Evolutionary conservation across 495 filamentous ascomycete species (phyloP).

Genomic region (Daldinia decipiens): DNA sequence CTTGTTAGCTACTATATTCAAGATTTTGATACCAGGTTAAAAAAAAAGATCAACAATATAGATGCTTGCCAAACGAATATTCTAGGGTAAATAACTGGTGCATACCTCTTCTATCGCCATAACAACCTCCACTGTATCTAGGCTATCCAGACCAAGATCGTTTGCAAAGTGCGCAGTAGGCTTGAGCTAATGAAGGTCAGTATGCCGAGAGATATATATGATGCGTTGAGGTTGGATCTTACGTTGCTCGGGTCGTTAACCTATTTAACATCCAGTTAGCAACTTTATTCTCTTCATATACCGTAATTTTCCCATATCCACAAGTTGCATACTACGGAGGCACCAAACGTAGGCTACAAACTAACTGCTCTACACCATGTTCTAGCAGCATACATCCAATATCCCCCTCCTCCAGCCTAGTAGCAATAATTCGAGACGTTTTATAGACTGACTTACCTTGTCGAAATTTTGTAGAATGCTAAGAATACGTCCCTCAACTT

Average conservation of each 20-base stretch:
- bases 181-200: conserved; percentile 70
- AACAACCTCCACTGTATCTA: conserved; percentile 98
- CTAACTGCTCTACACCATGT: neutral
- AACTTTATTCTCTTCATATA: conserved; percentile 19
- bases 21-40: neutral
- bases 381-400: neutral
- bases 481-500: conserved; percentile 93
- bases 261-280: conserved; percentile 55
- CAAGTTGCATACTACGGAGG: neutral
- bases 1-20: conserved; percentile 42
- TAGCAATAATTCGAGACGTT: conserved; percentile 10
- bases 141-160: conserved; percentile 93
- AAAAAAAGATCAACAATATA: neutral
- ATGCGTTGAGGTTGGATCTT: conserved; percentile 45
- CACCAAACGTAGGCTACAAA: neutral
- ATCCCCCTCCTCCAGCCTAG: neutral
- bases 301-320: conserved; percentile 1
- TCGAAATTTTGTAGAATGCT: conserved; percentile 93
- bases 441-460: conserved; percentile 73
- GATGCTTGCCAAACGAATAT: neutral
- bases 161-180: conserved; percentile 88
- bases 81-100: neutral
- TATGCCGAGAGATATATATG: conserved; percentile 10
- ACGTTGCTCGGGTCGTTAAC: conserved; percentile 82
- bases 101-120: conserved; percentile 99